Base-by-base conservation (phyloP, 2,329 filamentous ascomycete genomes). In the Neospermospora avenae region DNA sequence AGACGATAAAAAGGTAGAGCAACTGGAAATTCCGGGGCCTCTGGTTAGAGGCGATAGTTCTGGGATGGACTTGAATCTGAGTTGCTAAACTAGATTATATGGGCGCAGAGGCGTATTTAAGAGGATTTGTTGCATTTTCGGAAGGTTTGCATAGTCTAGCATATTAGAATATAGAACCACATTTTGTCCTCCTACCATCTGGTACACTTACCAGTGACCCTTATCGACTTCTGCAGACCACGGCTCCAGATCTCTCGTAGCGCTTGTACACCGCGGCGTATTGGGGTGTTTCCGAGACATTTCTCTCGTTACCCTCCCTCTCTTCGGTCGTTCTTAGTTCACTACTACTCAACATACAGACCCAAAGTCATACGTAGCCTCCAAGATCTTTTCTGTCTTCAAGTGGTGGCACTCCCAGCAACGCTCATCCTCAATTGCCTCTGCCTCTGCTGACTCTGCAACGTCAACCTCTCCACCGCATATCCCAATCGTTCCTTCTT, bases 361-460 rank as follows among this genome's bases (percentile, higher is more conserved):
- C 11, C 28, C 11, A 5, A 31, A 6, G 5, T 10, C 5, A 31
- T 31, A 31, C 28, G 6, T 6, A 10, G 28, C 28, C 28, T 31
- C n/a, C n/a, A n/a, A n/a, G 28, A 31, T 6, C 11, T 10, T 10
- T 31, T 10, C 5, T 10, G 11, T 31, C 37, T 54, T 61, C 58
- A 59, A 25, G 60, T 63, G 58, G 81, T 80, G 63, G 85, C 86
- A 83, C 89, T 86, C 72, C 86, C 80, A 63, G 85, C 86, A 83
- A 89, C 87, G 72, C 86, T 89, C 82, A 87, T 89, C 72, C 87
- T 81, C 76, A 90, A 74, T 71, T 90, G 86, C 67, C 87, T 80
- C 74, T 90, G 83, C 71, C 82, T 77, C 75, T 90, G 87, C 64
- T 81, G 83, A 58, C 84, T 84, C 74, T 90, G 86, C 72, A 90